Conservation (phyloP, 83 land plant genomes). For the Thuja plicata region DNA sequence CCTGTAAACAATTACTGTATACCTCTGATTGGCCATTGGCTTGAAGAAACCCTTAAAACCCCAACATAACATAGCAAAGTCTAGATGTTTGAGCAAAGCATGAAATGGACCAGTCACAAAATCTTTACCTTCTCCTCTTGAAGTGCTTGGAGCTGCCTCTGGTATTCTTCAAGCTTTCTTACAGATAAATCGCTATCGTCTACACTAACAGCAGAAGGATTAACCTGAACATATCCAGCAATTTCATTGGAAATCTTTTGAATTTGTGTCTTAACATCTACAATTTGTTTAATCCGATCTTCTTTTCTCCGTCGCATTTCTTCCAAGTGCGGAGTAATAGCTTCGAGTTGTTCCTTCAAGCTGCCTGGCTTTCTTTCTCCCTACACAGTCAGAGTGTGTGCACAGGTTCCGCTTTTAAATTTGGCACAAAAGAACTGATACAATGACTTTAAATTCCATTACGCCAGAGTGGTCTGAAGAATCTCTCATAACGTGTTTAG, state of each 20-base stretch:
- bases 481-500: background rate
- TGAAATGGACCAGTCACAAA: background rate
- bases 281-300: slow-evolving; percentile 48
- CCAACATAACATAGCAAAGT: background rate
- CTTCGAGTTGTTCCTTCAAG: slow-evolving; percentile 53
- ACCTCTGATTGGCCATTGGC: background rate
- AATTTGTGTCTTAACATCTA: slow-evolving; percentile 49
- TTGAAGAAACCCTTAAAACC: background rate
- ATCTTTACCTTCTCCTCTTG: slow-evolving; percentile 62
- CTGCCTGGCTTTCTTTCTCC: slow-evolving; percentile 32
- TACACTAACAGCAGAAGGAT: slow-evolving; percentile 5
- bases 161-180: slow-evolving; percentile 58
- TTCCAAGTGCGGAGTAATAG: slow-evolving; percentile 50
- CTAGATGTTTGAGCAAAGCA: background rate
- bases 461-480: background rate
- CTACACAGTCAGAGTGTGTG: slow-evolving; percentile 20
- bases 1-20: background rate
- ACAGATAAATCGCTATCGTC: slow-evolving; percentile 61
- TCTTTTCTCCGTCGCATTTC: slow-evolving; percentile 57
- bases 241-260: slow-evolving; percentile 48
- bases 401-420: background rate
- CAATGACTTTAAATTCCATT: background rate
- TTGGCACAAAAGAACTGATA: background rate
- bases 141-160: slow-evolving; percentile 38
- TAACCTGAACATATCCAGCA: slow-evolving; percentile 4